Evolutionary conservation across 2,329 filamentous ascomycete species (phyloP), one percentile per base, ranked within the genome.

Genomic region (Coniochaeta pulveracea): DNA sequence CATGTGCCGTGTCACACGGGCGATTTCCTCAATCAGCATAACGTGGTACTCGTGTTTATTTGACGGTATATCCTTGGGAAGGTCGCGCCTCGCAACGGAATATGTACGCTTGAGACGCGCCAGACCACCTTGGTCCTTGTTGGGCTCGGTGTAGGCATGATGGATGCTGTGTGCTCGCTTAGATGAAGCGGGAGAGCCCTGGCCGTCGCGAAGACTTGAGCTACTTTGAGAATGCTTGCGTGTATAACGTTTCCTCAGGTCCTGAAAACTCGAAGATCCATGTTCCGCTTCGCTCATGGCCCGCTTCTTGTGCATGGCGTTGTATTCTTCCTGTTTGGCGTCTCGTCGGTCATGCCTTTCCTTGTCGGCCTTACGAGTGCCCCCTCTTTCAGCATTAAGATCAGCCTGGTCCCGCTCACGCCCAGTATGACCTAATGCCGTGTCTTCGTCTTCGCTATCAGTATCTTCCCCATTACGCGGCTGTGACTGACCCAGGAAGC

Each of bases 11-110:
- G 75, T 73, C 1, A 84, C 72, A 17, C 62, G 64, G 10, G 72
- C 64, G 36, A 94, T 91, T 41, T 82, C 78, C 21, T 75, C 66
- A 3, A 83, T 74, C 8, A 94, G 75, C 4, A 86, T 60, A 22
- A 78, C 64, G 29, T 72, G 69, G 21, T 78, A 71, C 11, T 74
- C 62, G 7, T 62, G 50, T 9, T 61, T 51, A 30, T 63, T 57
- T 0, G 45, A 45, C 1, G 66, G 66, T 3, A 69, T 45, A 2
- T 31, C 28, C 8, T 54, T 46, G 4, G 56, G 52, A 1, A 56
- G 45, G 30, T 56, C 47, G 9, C 42, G 24, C n/a, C 60, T 54
- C 1, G 56, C 36, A 8, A 51, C 46, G 5, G 57, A 55, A 4
- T 53, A 38, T 1, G 51, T 26, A 15, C 38, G 39, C 10, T 21